Percentiles rank a stretch among this genome's conserved stretches.
These are phyloP conservation scores for Cyberlindnera euphorbiiphila DNA, from an alignment of 805 yeast genomes.

Conservation along the genomic window DNA sequence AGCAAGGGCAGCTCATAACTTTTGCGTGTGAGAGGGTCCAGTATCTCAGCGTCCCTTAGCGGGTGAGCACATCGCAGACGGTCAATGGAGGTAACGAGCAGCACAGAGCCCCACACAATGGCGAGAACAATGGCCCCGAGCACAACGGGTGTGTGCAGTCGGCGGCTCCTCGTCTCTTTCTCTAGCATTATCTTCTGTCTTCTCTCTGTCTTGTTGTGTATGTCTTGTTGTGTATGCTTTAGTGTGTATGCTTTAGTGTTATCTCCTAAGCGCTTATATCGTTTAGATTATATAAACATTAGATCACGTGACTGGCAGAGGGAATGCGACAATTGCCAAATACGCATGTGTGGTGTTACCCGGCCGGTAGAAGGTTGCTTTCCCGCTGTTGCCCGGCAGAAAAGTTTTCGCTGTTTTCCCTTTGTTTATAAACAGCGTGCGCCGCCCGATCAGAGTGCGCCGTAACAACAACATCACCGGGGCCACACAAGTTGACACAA, in stretches of 20 bases:
- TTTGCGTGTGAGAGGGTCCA: conserved; percentile 11
- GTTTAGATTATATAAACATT: too few relatives aligned
- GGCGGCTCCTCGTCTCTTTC: not conserved
- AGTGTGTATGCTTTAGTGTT: too few relatives aligned
- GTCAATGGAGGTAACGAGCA: conserved; percentile 7
- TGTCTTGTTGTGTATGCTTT: too few relatives aligned
- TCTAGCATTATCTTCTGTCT: too few relatives aligned
- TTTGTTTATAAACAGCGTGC: conserved; percentile 11
- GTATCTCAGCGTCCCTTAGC: conserved; percentile 6
- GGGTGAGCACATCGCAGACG: conserved; percentile 10
- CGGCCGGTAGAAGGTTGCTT: conserved; percentile 3
- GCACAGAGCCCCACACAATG: conserved; percentile 14
- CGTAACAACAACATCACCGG: conserved; percentile 7
- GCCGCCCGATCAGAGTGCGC: conserved; percentile 14
- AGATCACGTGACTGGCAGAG: too few relatives aligned
- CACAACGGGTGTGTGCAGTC: not conserved
- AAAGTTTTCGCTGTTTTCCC: too few relatives aligned
- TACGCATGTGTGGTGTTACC: not conserved
- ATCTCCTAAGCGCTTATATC: too few relatives aligned
- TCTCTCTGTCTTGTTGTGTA: too few relatives aligned
- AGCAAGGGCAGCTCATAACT: conserved; percentile 1
- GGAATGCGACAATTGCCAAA: not conserved
- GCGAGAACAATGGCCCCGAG: conserved; percentile 2
- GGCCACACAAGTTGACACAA: conserved; percentile 16
- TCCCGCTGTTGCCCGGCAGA: conserved; percentile 12